Evolutionary conservation across 441 rosid genomes (phyloP).

Genomic region (Syzygium malaccense): DNA sequence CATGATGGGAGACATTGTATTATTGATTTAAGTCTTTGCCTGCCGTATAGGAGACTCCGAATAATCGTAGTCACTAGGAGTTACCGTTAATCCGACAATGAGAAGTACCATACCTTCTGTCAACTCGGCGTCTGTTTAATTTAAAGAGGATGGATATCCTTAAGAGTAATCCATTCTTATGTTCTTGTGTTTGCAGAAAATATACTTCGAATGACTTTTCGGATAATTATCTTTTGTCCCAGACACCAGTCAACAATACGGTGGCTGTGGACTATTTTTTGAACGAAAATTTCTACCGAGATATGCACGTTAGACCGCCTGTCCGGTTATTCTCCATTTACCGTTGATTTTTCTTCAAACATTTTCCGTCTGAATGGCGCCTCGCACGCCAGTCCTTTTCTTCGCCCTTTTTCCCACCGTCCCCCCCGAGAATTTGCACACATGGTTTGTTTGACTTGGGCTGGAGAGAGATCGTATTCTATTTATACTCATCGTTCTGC

Average conservation of each 20-base stretch:
- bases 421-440: neutral
- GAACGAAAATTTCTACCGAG: neutral
- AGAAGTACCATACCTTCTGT: neutral
- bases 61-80: neutral
- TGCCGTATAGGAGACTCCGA: neutral
- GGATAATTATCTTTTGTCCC: neutral
- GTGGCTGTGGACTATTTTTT: slow-evolving; percentile 16
- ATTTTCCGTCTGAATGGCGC: neutral
- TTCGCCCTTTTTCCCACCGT: neutral
- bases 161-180: neutral
- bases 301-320: slow-evolving; percentile 16
- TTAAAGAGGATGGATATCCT: neutral
- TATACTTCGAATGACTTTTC: too few species aligned
- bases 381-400: neutral
- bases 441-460: neutral
- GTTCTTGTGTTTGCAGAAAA: too few species aligned
- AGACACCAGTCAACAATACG: slow-evolving; percentile 5
- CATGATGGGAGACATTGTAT: neutral
- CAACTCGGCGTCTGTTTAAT: neutral
- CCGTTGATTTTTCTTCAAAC: neutral
- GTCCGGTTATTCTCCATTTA: slow-evolving; percentile 19
- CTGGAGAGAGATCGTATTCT: neutral
- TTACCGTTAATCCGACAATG: neutral
- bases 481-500: neutral
- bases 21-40: neutral